These are phyloP conservation scores for Rhizopus delemar DNA, from an alignment of 371 early-diverging fungal species.

Conservation along the genomic window DNA sequence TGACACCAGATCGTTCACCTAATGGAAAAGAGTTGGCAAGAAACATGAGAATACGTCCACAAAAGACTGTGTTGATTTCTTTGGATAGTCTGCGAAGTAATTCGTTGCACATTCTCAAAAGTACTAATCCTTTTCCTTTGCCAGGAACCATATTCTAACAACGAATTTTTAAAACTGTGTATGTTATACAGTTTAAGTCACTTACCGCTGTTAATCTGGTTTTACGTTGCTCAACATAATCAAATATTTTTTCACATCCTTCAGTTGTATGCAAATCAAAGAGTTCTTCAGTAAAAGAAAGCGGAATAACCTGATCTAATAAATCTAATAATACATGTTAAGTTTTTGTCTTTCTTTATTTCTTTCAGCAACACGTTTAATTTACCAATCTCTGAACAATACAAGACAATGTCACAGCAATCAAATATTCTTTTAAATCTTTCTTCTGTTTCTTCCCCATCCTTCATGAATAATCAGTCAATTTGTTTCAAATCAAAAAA, in stretches of 20 bases:
- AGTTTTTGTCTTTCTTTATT: too few relatives aligned
- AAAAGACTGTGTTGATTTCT: conserved; percentile 74
- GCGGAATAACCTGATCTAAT: conserved; percentile 51
- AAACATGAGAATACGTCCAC: conserved; percentile 82
- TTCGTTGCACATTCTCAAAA: conserved; percentile 84
- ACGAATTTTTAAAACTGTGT: neutral
- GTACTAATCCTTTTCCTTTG: conserved; percentile 77
- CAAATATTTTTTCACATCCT: conserved; percentile 61
- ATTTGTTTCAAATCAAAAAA: neutral
- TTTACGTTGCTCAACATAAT: conserved; percentile 64
- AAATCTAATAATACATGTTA: conserved; percentile 18
- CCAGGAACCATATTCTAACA: conserved; percentile 67
- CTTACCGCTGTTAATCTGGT: conserved; percentile 59
- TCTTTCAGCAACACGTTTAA: neutral
- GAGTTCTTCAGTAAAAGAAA: conserved; percentile 67
- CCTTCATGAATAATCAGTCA: neutral
- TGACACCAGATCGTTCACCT: conserved; percentile 82
- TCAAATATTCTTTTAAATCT: conserved; percentile 31
- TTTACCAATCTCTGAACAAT: conserved; percentile 39
- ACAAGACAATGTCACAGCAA: conserved; percentile 39
- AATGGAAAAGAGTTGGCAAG: conserved; percentile 80
- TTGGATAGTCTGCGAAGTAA: conserved; percentile 79
- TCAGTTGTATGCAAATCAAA: conserved; percentile 65
- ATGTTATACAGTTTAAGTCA: neutral
- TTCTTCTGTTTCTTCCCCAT: conserved; percentile 24